phyloP scores from a whole-genome alignment of 169 alveolate genomes.

The Neospora caninum region DNA sequence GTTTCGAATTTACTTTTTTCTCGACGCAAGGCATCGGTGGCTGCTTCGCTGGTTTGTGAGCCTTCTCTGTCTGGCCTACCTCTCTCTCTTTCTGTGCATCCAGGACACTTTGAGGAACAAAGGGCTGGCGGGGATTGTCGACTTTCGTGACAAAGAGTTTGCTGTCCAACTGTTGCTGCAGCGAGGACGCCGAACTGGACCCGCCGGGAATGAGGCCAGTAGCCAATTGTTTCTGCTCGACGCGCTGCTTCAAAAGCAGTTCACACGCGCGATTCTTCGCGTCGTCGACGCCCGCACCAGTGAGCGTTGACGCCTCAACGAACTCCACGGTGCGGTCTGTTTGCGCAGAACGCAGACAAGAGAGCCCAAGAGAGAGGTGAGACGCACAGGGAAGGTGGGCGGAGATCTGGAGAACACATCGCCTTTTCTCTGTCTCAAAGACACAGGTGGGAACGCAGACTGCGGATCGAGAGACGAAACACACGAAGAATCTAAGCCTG shows the following conservation, averaged over 20 bases:
- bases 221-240: constrained; percentile 72
- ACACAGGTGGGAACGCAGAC: no score
- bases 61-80: not conserved
- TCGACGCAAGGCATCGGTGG: not conserved
- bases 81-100: constrained; percentile 19
- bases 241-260: constrained; percentile 78
- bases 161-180: constrained; percentile 67
- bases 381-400: no score
- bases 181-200: constrained; percentile 28
- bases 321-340: constrained; percentile 63
- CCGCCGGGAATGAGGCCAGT: constrained; percentile 14
- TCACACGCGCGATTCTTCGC: constrained; percentile 89
- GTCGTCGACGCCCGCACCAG: constrained; percentile 89
- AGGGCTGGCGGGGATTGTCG: constrained; percentile 80
- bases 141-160: constrained; percentile 48
- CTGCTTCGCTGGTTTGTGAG: not conserved
- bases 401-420: no score
- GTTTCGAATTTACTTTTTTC: no score
- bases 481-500: no score
- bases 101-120: constrained; percentile 85
- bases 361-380: not conserved
- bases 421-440: no score
- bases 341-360: constrained; percentile 65
- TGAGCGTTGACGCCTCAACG: constrained; percentile 79
- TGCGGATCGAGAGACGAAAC: no score